Base-by-base conservation (phyloP, 805 yeast species). In the Lipomyces oligophaga region DNA sequence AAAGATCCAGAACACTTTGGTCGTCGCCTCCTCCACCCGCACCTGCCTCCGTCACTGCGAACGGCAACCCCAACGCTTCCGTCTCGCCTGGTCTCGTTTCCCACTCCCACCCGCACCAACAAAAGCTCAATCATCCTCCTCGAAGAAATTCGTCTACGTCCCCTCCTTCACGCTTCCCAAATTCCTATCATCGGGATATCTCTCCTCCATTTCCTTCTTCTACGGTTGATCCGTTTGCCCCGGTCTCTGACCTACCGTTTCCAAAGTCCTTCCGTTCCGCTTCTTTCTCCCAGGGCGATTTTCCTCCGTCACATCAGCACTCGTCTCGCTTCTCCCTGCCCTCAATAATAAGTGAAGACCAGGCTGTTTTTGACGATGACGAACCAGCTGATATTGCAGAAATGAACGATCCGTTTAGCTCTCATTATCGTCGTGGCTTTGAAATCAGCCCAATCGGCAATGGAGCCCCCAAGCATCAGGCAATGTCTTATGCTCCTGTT, bases 301-400 rank as follows among this genome's bases (percentile, higher is more conserved):
- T 42, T 22, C 28, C 47, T 18, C 30, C 37, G 15, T 37, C 46
- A 16, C 25, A 20, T n/a, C n/a, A 25, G 18, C 11, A 36, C n/a
- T 41, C 20, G 34, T 32, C 32, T 38, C 38, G 36, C 24, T 25
- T 20, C 15, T 5, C 18, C 25, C 22, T n/a, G 15, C 42, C 47
- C 26, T 27, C 43, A 22, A 45, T 30, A 13, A 31, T 45, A 19
- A 25, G 41, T 8, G 52, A 47, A 34, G 48, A 48, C 19, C 11
- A n/a, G 10, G 38, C 43, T 20, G 47, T 47, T 22, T 43, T 44
- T 31, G 49, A 44, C 37, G 53, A 48, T 6, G 53, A 46, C 28
- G 50, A 48, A 16, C 41, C 30, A 8, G 30, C 11, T 13, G 30
- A 26, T 8, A 10, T 26, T 26, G n/a, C n/a, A n/a, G n/a, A n/a